Evolutionary conservation across 2,329 filamentous ascomycete genomes (phyloP), one percentile per base, ranked within the genome.

Genomic region (Stemphylium beticola): DNA sequence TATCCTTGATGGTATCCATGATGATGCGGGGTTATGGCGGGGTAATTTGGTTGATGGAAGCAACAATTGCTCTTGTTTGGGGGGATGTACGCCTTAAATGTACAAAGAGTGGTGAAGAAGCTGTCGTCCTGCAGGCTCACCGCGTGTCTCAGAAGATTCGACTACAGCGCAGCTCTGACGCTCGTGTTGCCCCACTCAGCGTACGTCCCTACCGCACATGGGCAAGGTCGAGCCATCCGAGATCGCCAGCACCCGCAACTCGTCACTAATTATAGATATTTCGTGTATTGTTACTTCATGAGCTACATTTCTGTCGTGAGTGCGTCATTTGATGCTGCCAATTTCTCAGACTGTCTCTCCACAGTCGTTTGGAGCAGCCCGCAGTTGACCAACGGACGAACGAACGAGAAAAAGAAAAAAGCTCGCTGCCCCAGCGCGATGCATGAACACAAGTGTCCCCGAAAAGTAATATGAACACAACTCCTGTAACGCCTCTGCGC

Each of bases 1-100:
- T 70, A 49, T 74, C 74, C 60, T 75, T 78, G 57, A 79, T 73
- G 47, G 77, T 71, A 38, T 75, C 73, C 66, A 78, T 77, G 72
- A 62, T 64, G 70, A 62, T 64, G 49, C 15, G 34, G 48, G 50
- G 42, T 52, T 57, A 17, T 60, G 33, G 49, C 29, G 40, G 44
- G 42, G 49, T 46, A 60, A 49, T 41, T 45, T 47, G 45, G 20
- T 41, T 12, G 42, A 43, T 32, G 47, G 46, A 55, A 39, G 37
- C 18, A 36, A 17, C 11, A 15, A 39, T 41, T 49, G 53, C 41
- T 60, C 54, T 33, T 37, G 32, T 18, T 20, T 15, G 20, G 37
- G 15, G 34, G 39, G 15, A 15, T 48, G 24, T 36, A 34, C 18
- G 52, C 14, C 20, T 42, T 31, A 38, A 33, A 31, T 49, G n/a